Conservation (phyloP, 2,329 filamentous ascomycete species). For the Zymoseptoria pseudotritici region DNA sequence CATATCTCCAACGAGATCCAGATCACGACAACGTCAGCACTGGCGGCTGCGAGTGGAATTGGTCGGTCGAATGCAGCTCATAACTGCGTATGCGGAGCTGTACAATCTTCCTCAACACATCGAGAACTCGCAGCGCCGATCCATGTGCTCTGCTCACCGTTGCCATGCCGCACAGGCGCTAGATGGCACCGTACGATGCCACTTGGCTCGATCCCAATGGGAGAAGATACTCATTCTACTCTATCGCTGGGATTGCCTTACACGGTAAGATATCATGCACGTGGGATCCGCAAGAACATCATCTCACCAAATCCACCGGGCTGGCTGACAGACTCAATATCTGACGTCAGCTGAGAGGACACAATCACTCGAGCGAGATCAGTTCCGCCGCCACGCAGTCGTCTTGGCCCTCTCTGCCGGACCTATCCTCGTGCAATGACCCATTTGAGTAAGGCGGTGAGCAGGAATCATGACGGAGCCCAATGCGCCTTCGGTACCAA, state of each 20-base stretch:
- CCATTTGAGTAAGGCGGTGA: neutral
- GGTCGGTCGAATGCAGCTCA: neutral
- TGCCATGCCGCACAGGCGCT: neutral
- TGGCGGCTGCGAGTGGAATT: neutral
- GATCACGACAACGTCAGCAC: neutral
- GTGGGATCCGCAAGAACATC: neutral
- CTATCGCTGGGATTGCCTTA: neutral
- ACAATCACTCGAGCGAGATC: too few species aligned
- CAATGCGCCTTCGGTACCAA: neutral
- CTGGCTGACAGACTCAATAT: neutral
- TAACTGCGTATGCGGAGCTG: neutral
- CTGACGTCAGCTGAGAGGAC: neutral
- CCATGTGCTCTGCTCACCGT: neutral
- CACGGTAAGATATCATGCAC: neutral
- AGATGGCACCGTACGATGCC: neutral
- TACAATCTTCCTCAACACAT: neutral
- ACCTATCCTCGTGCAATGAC: neutral
- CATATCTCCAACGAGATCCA: neutral
- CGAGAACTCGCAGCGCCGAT: neutral
- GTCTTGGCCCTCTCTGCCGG: too few species aligned
- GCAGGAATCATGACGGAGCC: neutral
- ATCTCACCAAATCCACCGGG: neutral
- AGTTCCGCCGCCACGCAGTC: too few species aligned
- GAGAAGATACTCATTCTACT: neutral
- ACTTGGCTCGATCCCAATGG: neutral